These are phyloP conservation scores for Fusarium poae DNA, from an alignment of 2,329 filamentous ascomycete genomes.

Conservation along the genomic window DNA sequence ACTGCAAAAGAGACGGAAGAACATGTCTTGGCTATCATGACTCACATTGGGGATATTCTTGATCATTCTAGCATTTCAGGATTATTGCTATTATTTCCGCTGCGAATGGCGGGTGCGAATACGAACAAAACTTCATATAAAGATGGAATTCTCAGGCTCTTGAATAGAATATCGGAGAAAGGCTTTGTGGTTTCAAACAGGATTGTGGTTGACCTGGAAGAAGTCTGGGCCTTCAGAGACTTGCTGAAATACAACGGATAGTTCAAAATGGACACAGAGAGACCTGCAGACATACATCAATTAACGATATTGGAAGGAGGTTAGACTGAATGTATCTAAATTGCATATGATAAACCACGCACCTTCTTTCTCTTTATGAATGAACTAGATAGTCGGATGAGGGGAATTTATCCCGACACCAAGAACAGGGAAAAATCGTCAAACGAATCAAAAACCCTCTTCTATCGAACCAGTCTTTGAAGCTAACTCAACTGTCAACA, in stretches of 20 bases:
- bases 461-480: too few relatives aligned
- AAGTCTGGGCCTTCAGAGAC: constrained; percentile 38
- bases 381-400: too few relatives aligned
- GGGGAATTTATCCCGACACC: too few relatives aligned
- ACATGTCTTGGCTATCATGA: constrained; percentile 14
- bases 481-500: too few relatives aligned
- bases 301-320: too few relatives aligned
- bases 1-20: neutral
- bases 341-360: neutral
- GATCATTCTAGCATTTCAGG: constrained; percentile 34
- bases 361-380: too few relatives aligned
- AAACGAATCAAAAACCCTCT: neutral
- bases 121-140: neutral
- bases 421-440: neutral
- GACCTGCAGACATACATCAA: too few relatives aligned
- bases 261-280: too few relatives aligned
- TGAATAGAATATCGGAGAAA: constrained; percentile 29
- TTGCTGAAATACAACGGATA: neutral
- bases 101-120: constrained; percentile 44
- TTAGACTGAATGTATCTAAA: too few relatives aligned
- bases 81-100: constrained; percentile 40
- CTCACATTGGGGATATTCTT: constrained; percentile 5
- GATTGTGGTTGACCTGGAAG: constrained; percentile 40
- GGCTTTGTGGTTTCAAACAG: constrained; percentile 46
- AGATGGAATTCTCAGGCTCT: neutral